A percentile compares a stretch with the other conserved stretches of the same genome.
phyloP scores from a whole-genome alignment of 257 asterid species.

The Nicotiana noctiflora region DNA sequence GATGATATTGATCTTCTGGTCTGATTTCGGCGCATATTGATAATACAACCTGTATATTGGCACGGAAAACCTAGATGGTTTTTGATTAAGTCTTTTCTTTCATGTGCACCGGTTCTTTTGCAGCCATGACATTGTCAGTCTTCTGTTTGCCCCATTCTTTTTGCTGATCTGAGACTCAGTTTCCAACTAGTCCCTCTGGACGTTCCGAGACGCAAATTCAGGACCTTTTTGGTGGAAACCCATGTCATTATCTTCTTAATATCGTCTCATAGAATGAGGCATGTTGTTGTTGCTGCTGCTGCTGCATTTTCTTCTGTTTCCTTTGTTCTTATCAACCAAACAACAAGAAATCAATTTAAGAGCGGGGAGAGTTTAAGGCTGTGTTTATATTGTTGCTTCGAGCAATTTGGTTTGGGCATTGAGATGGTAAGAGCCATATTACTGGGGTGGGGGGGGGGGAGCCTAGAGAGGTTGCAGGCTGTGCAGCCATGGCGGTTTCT shows the following conservation, averaged over 20 bases:
- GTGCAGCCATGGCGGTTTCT: background rate
- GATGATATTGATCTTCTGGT: background rate
- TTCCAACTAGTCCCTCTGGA: background rate
- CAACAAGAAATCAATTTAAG: background rate
- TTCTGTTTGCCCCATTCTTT: background rate
- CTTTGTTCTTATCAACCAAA: background rate
- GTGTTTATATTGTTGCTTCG: too few relatives aligned
- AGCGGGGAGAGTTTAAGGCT: background rate
- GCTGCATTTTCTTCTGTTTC: background rate
- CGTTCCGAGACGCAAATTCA: background rate
- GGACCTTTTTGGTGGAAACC: background rate
- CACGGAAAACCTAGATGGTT: background rate
- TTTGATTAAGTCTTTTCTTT: background rate
- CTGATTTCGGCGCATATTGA: background rate
- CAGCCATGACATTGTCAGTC: background rate
- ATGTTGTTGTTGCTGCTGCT: background rate
- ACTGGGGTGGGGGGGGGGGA: too few relatives aligned
- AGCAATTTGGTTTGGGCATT: too few relatives aligned
- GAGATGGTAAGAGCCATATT: too few relatives aligned
- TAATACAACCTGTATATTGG: slow-evolving; percentile 18
- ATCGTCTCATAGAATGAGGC: background rate
- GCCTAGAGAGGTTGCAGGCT: background rate
- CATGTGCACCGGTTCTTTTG: background rate
- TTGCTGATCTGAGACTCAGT: background rate
- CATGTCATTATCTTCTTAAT: background rate